phyloP scores from a whole-genome alignment of 2,329 filamentous ascomycete genomes.

The Grosmannia huntii region DNA sequence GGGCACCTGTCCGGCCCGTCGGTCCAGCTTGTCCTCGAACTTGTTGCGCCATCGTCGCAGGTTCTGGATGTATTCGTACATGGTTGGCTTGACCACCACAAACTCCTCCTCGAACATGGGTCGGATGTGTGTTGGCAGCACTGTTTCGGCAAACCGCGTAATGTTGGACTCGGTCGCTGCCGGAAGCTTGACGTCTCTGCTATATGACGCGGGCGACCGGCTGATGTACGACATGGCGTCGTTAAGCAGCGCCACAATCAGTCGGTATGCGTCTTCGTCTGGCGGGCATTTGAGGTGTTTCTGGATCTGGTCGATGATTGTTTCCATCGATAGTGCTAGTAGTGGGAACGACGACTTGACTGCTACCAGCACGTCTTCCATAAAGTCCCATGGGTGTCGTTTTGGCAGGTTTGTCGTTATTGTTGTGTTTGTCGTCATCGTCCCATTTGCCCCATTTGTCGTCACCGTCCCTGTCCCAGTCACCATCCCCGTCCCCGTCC shows the following conservation, averaged over 20 bases:
- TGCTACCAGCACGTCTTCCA: constrained; percentile 87
- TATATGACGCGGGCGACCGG: constrained; percentile 74
- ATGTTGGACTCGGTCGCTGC: constrained; percentile 90
- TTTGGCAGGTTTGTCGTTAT: constrained; percentile 7
- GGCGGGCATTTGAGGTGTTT: constrained; percentile 99
- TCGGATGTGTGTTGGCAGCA: constrained; percentile 85
- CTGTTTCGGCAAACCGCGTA: constrained; percentile 89
- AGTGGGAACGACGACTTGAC: constrained; percentile 96
- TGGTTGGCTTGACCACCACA: constrained; percentile 85
- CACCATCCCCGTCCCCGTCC: no score
- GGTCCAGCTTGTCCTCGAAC: constrained; percentile 94
- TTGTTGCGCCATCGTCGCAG: constrained; percentile 92
- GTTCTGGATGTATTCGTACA: constrained; percentile 98
- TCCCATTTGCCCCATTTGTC: constrained; percentile 17
- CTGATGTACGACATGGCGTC: constrained; percentile 89
- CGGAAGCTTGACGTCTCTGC: constrained; percentile 82
- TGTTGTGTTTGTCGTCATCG: constrained; percentile 18
- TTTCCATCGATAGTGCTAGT: constrained; percentile 94
- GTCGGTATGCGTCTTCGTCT: constrained; percentile 91
- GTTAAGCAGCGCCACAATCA: constrained; percentile 95
- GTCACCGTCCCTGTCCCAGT: no score
- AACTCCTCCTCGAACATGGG: constrained; percentile 98
- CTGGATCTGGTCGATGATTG: constrained; percentile 97
- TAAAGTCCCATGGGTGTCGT: constrained; percentile 79
- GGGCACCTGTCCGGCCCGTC: constrained; percentile 57